Evolutionary conservation across 2,329 filamentous ascomycete species (phyloP), one percentile per base, ranked within the genome.

Genomic region (Aureobasidium sp.): DNA sequence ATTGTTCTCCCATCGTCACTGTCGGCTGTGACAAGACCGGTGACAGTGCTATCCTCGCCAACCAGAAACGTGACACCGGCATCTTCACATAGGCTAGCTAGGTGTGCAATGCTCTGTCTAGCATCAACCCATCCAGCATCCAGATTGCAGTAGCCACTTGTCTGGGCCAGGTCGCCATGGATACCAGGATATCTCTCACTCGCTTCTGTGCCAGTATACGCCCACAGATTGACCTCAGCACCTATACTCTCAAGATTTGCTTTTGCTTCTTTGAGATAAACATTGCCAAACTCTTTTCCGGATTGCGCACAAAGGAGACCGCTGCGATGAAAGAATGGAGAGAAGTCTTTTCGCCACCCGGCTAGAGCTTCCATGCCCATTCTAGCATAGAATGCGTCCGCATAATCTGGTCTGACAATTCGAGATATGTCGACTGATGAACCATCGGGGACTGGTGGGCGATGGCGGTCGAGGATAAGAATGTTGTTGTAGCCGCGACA

Each of bases 401-500:
- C 67, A 40, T 73, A 73, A 60, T 74, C 71, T 53, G 72, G 72
- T 4, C 74, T 69, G 22, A 77, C 74, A 1, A 75, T 67, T 1
- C 74, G 69, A 1, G 74, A 75, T 29, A 75, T 74, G 53, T 77
- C 75, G 5, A 57, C 50, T 3, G 19, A 27, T 5, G 72, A 73
- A 1, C 74, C 74, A 62, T 76, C 74, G 2, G 62, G 62, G 1
- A 64, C 53, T 24, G 54, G 54, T 11, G 54, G 40, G 15, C 7
- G 29, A 35, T 33, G 31, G 29, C 54, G 54, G 15, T 62, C 69
- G 40, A 70, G 69, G 33, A 70, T 47, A 17, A 66, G 65, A 22
- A 71, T 63, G 56, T 69, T 67, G 15, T 58, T 64, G 39, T 70
- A 69, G 29, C 68, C 68, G 48, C 64, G 61, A 40, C 62, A 57